These are phyloP conservation scores for Metroxylon sagu DNA, from an alignment of 176 grass and related monocot genomes.

Conservation along the genomic window DNA sequence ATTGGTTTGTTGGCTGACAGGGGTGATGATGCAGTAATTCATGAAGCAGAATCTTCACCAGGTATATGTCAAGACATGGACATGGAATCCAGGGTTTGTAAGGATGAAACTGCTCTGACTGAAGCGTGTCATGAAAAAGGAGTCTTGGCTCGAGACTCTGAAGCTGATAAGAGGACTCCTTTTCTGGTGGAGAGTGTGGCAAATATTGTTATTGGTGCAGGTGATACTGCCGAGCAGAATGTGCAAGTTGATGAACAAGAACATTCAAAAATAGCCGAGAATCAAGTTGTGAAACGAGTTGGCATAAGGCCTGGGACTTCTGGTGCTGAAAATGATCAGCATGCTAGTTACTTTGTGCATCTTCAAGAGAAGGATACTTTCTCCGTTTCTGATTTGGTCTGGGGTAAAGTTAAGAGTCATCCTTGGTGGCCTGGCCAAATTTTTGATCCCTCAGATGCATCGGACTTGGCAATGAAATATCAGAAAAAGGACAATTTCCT, in stretches of 20 bases:
- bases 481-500: conserved; percentile 55
- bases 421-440: conserved; percentile 99
- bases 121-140: no score
- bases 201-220: background rate
- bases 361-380: conserved; percentile 48
- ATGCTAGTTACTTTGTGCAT: conserved; percentile 44
- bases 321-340: background rate
- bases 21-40: background rate
- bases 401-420: conserved; percentile 98
- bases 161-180: background rate
- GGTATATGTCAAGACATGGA: no score
- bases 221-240: background rate
- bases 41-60: no score
- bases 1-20: background rate
- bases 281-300: conserved; percentile 2
- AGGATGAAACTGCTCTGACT: no score
- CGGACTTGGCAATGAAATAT: conserved; percentile 76
- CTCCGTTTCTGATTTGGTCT: conserved; percentile 69
- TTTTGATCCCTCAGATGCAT: conserved; percentile 66
- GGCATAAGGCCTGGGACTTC: background rate
- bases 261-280: background rate
- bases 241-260: background rate
- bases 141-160: no score
- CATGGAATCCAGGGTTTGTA: no score
- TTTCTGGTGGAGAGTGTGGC: background rate